Evolutionary conservation across 192 early-diverging fungal species (phyloP).

Genomic region (Rhizophagus sp.): DNA sequence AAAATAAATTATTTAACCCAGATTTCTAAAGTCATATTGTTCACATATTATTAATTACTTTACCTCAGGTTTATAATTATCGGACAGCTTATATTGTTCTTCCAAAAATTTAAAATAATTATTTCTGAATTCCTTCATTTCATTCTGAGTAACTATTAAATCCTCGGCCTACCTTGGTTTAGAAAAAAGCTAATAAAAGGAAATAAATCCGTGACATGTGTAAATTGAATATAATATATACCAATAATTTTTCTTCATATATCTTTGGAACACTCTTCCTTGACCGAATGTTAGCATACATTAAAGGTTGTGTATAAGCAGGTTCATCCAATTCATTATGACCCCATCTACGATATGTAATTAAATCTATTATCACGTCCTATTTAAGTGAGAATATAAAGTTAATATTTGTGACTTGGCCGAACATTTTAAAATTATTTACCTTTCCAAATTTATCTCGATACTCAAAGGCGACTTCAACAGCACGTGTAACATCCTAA

Average conservation of each 20-base stretch:
- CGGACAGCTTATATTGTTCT: slow-evolving; percentile 58
- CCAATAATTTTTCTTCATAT: slow-evolving; percentile 80
- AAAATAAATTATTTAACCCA: not conserved
- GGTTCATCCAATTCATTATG: slow-evolving; percentile 99
- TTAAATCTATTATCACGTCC: slow-evolving; percentile 93
- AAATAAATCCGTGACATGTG: not conserved
- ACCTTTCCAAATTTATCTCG: slow-evolving; percentile 88
- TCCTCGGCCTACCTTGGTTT: slow-evolving; percentile 39
- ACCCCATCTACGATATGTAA: slow-evolving; percentile 95
- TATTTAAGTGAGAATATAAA: not conserved
- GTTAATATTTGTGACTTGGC: not conserved
- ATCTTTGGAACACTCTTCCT: slow-evolving; percentile 81
- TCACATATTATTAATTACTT: not conserved
- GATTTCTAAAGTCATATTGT: not conserved
- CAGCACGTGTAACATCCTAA: slow-evolving; percentile 48
- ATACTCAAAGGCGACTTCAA: slow-evolving; percentile 86
- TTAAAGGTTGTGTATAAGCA: slow-evolving; percentile 92
- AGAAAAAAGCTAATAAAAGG: slow-evolving; percentile 1
- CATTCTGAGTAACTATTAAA: slow-evolving; percentile 40
- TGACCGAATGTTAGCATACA: slow-evolving; percentile 92
- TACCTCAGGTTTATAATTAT: slow-evolving; percentile 54
- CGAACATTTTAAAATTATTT: slow-evolving; percentile 17
- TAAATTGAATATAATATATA: not conserved
- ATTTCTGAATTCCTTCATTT: slow-evolving; percentile 57
- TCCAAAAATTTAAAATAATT: slow-evolving; percentile 64